Base-by-base conservation (phyloP, 2,329 filamentous ascomycete species). In the Hypomyces perniciosus region DNA sequence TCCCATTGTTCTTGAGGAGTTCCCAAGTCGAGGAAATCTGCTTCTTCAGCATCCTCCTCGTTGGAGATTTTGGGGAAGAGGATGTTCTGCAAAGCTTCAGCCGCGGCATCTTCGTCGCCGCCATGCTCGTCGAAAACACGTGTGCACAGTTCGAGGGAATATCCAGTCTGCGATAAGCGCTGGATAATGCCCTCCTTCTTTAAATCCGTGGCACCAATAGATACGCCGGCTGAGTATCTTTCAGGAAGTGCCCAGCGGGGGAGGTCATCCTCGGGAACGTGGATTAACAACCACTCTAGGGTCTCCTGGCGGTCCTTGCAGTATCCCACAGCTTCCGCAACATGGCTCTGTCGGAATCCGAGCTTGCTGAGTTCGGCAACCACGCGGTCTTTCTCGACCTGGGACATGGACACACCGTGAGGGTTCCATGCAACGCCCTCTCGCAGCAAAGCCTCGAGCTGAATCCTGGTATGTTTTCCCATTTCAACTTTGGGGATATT, bases 191-290 rank as follows among this genome's bases (percentile, higher is more conserved):
- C 85, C 65, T 97, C 91, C 58, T 83, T 81, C 64, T 83, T 88
- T 54, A 96, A 68, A 64, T 96, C 86, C 6, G 84, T 86, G 46
- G 87, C 87, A 1, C 85, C 92, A 56, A 99, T 84, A 41, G 85
- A 90, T 28, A 97, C 85, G 26, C 93, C 93, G 29, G 91, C 92
- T 8, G 88, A 84, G 66, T 99, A 99, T 54, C 85, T 88, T 68
- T 95, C 91, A 0, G 93, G 93, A 39, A 99, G 73, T 59, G 89
- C 89, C 90, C 92, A 97, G 6, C 80, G 76, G 1, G 93, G 93
- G n/a, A 97, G 73, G 62, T 97, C 93, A 64, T 99, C 93, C 65
- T 99, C 93, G 1, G 93, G 93, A 2, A 99, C 90, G 68, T 99
- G 92, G 46, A 97, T 91, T 44, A 99, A 78, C 12, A 99, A 78